These are phyloP conservation scores for Cnidoscolus chayamansa DNA, from an alignment of 441 rosid genomes.

Conservation along the genomic window DNA sequence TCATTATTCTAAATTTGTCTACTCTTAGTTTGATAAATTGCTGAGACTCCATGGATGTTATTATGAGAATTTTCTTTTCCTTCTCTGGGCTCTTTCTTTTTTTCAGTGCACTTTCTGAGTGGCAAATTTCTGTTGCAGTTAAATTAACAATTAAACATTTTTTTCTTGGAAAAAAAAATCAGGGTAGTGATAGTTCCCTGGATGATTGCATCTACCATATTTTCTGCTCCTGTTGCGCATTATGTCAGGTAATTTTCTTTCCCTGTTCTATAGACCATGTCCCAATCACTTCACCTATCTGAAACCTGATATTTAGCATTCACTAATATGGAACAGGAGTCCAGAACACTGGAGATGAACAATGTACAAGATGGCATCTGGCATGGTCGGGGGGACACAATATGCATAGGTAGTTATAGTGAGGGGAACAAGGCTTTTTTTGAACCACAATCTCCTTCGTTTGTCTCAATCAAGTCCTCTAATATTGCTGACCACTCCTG, in stretches of 20 bases:
- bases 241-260: conserved; percentile 58
- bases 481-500: conserved; percentile 24
- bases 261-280: too few relatives aligned
- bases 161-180: conserved; percentile 11
- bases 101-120: background rate
- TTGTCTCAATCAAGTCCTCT: conserved; percentile 39
- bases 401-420: conserved; percentile 58
- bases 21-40: background rate
- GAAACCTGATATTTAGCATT: background rate
- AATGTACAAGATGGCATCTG: conserved; percentile 89
- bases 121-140: background rate
- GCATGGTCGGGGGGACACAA: conserved; percentile 92
- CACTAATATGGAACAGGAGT: conserved; percentile 48
- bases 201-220: conserved; percentile 78
- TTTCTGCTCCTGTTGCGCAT: conserved; percentile 71
- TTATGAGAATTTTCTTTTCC: background rate
- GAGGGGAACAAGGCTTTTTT: conserved; percentile 52
- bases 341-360: conserved; percentile 91
- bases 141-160: background rate
- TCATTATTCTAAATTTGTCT: background rate
- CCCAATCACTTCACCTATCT: background rate
- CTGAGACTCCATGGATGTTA: background rate
- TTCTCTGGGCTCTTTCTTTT: background rate
- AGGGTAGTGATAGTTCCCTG: conserved; percentile 68
- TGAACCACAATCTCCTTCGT: conserved; percentile 48